phyloP scores from a whole-genome alignment of 352 stramenopile species.

The Phytophthora ramorum region DNA sequence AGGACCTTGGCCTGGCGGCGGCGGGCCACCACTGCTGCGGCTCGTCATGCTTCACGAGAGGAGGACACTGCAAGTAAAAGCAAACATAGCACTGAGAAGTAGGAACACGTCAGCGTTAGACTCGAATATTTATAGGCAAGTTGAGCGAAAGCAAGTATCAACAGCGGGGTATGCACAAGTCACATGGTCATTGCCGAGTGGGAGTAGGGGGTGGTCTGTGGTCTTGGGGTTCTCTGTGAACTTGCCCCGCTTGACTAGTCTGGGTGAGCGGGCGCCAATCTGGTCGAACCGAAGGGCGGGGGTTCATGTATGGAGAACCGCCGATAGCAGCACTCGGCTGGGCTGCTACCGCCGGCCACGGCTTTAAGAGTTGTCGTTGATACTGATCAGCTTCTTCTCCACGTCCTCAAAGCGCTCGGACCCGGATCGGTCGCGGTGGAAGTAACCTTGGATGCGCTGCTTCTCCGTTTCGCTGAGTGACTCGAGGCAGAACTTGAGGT shows the following conservation, averaged over 20 bases:
- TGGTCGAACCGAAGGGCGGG: not conserved
- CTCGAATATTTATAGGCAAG: conserved; percentile 33
- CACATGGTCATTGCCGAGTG: conserved; percentile 33
- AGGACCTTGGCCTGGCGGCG: conserved; percentile 14
- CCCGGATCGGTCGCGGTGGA: conserved; percentile 67
- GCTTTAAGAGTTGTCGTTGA: conserved; percentile 86
- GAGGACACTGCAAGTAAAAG: conserved; percentile 5
- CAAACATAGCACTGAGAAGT: conserved; percentile 7
- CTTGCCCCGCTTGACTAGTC: conserved; percentile 8
- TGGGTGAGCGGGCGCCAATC: not conserved
- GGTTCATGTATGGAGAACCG: conserved; percentile 12
- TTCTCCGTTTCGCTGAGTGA: conserved; percentile 83
- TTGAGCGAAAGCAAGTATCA: not conserved
- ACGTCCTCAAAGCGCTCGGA: conserved; percentile 86
- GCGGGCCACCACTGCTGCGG: conserved; percentile 13
- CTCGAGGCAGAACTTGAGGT: conserved; percentile 85
- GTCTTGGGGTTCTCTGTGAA: conserved; percentile 33
- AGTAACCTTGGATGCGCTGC: conserved; percentile 85
- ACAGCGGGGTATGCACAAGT: conserved; percentile 27
- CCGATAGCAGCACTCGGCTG: conserved; percentile 24
- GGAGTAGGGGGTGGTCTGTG: conserved; percentile 33
- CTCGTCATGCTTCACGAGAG: conserved; percentile 23
- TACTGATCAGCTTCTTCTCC: conserved; percentile 82
- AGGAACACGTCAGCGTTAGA: conserved; percentile 15
- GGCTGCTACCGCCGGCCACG: conserved; percentile 31